Base-by-base conservation (phyloP, 2,329 filamentous ascomycete genomes). In the Chrysoporthe cubensis region DNA sequence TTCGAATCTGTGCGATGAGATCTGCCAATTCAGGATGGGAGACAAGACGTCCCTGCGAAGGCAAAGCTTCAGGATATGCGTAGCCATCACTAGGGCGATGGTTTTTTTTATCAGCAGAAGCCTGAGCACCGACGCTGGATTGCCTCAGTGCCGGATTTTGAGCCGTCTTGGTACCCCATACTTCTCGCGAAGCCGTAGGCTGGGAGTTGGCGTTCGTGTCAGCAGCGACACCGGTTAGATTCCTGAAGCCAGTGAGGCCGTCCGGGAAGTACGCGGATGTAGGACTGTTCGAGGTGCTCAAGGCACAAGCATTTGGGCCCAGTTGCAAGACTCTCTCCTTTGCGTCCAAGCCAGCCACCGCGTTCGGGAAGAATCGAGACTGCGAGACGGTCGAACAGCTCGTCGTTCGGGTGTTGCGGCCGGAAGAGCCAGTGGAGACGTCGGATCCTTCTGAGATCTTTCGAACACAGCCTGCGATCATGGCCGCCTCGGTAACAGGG, bases 341-440 rank as follows among this genome's bases (percentile, higher is more conserved):
- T 14, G 34, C 5, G 16, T 18, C 4, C 16, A 5, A n/a, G 14
- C 37, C 4, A 3, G n/a, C 46, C 46, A 50, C n/a, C 46, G 46
- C 14, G 5, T 16, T 40, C 40, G 57, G 57, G 16, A 60, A 60
- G 57, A 60, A 60, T 16, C 57, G 57, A 2, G 57, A 60, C 57
- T 60, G 57, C 21, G 57, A 60, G 4, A 60, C 21, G 1, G 57
- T 60, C 16, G 42, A 60, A 2, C n/a, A 60, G 18, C n/a, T 57
- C 0, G 32, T 32, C 2, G 26, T 57, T n/a, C 18, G 54, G 54
- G 7, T 57, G 32, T n/a, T 37, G 54, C 54, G 0, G 54, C 34
- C 40, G 9, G n/a, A 44, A 26, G 40, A 26, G n/a, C n/a, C 37
- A 21, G 40, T n/a, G 4, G 21, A 60, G 40, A 18, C 18, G 40